A percentile compares a stretch with the other conserved stretches of the same genome.
phyloP scores from a whole-genome alignment of 192 early-diverging fungal genomes.

The Nowakowskiella sp. region DNA sequence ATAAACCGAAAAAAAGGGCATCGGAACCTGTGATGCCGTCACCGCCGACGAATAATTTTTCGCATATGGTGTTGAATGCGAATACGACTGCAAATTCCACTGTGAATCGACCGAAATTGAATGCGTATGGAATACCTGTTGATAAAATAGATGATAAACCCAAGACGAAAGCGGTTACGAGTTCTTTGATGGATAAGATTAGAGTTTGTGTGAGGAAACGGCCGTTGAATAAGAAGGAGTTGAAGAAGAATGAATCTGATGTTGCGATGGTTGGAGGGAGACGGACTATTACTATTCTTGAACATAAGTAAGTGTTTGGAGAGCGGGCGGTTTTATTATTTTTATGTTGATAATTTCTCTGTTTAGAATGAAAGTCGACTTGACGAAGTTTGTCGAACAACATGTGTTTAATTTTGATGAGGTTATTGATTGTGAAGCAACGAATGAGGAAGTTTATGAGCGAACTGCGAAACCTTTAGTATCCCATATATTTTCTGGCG shows the following conservation, averaged over 20 bases:
- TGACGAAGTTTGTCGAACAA: slow-evolving; percentile 91
- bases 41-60: too few relatives aligned
- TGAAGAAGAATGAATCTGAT: slow-evolving; percentile 72
- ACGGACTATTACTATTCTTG: slow-evolving; percentile 75
- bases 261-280: slow-evolving; percentile 60
- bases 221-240: slow-evolving; percentile 84
- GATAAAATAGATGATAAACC: not conserved
- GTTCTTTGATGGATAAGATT: slow-evolving; percentile 74
- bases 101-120: slow-evolving; percentile 26
- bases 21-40: too few relatives aligned
- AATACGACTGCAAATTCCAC: too few relatives aligned
- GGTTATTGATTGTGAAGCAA: slow-evolving; percentile 75
- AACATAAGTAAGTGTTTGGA: slow-evolving; percentile 70
- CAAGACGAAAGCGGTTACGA: not conserved
- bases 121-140: slow-evolving; percentile 70
- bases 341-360: slow-evolving; percentile 8
- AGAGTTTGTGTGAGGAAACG: slow-evolving; percentile 95
- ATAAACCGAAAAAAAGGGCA: too few relatives aligned
- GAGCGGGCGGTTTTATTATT: not conserved
- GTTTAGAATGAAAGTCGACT: slow-evolving; percentile 77
- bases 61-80: too few relatives aligned
- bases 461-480: slow-evolving; percentile 90
- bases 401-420: slow-evolving; percentile 95
- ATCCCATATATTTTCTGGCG: slow-evolving; percentile 88
- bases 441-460: slow-evolving; percentile 80